These are phyloP conservation scores for Talaromyces sp. DNA, from an alignment of 2,329 filamentous ascomycete species.

Conservation along the genomic window DNA sequence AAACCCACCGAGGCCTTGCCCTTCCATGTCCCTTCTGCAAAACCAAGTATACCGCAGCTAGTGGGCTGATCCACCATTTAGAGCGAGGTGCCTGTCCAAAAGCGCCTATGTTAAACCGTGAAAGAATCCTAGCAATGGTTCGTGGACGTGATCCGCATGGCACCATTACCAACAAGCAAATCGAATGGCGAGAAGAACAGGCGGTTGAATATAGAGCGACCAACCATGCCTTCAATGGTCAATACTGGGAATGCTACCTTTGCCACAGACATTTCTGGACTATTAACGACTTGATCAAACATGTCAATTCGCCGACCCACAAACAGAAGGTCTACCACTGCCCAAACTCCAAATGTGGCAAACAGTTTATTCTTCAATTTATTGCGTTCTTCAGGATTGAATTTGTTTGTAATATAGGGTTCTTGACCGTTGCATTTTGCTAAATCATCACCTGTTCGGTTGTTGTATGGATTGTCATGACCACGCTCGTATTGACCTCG, in stretches of 20 bases:
- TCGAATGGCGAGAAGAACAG: constrained; percentile 40
- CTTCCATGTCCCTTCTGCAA: constrained; percentile 55
- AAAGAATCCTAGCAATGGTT: constrained; percentile 44
- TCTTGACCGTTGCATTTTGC: background rate
- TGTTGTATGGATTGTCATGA: background rate
- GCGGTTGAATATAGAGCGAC: constrained; percentile 34
- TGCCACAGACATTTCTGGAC: constrained; percentile 44
- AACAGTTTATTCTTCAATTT: too few relatives aligned
- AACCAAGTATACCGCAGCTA: constrained; percentile 42
- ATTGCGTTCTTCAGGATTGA: too few relatives aligned
- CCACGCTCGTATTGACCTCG: background rate
- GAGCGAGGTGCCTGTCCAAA: constrained; percentile 50
- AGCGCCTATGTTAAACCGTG: constrained; percentile 43
- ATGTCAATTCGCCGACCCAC: constrained; percentile 51
- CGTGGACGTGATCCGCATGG: constrained; percentile 43
- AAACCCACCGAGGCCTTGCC: constrained; percentile 31
- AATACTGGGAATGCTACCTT: constrained; percentile 48
- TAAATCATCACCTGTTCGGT: background rate
- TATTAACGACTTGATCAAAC: constrained; percentile 39
- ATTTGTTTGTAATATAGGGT: background rate
- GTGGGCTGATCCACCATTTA: constrained; percentile 52
- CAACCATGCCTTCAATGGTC: constrained; percentile 40
- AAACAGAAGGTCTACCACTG: constrained; percentile 44
- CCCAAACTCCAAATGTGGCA: constrained; percentile 33
- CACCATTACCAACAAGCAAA: constrained; percentile 47